phyloP scores from a whole-genome alignment of 2,329 filamentous ascomycete genomes.

The Diaporthe vaccinii region DNA sequence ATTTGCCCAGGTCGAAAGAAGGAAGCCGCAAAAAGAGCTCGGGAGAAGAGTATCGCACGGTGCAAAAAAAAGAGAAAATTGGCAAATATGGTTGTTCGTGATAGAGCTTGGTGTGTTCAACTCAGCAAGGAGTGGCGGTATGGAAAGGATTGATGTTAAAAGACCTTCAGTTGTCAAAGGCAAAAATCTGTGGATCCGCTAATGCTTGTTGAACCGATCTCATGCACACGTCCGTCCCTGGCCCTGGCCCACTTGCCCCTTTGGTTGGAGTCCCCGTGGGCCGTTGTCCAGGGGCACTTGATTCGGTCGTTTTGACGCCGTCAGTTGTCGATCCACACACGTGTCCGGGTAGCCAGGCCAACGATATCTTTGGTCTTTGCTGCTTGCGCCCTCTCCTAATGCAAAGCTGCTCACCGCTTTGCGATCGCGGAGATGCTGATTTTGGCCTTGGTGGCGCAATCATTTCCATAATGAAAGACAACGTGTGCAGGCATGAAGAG shows the following conservation, averaged over 20 bases:
- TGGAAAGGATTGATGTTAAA: not conserved
- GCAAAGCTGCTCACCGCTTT: slow-evolving; percentile 6
- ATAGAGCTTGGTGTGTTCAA: not conserved
- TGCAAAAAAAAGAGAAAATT: no score
- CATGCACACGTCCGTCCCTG: not conserved
- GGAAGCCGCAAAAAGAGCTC: not conserved
- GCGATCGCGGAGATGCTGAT: not conserved
- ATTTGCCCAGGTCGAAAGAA: not conserved
- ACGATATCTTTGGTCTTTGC: not conserved
- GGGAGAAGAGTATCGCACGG: not conserved
- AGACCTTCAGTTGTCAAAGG: not conserved
- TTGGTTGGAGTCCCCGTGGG: slow-evolving; percentile 7
- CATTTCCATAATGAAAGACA: not conserved
- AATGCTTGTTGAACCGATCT: slow-evolving; percentile 1
- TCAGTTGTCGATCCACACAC: slow-evolving; percentile 28
- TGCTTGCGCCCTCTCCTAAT: not conserved
- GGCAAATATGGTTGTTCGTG: not conserved
- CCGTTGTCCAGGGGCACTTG: not conserved
- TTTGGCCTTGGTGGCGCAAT: not conserved
- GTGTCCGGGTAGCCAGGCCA: slow-evolving; percentile 3
- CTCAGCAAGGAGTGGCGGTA: not conserved
- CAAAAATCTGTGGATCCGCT: not conserved
- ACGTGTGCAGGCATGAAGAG: not conserved
- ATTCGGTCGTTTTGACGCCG: slow-evolving; percentile 25
- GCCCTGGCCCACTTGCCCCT: slow-evolving; percentile 15